phyloP scores from a whole-genome alignment of 1,284 basidiomycete genomes.

The Porodaedalea pini region DNA sequence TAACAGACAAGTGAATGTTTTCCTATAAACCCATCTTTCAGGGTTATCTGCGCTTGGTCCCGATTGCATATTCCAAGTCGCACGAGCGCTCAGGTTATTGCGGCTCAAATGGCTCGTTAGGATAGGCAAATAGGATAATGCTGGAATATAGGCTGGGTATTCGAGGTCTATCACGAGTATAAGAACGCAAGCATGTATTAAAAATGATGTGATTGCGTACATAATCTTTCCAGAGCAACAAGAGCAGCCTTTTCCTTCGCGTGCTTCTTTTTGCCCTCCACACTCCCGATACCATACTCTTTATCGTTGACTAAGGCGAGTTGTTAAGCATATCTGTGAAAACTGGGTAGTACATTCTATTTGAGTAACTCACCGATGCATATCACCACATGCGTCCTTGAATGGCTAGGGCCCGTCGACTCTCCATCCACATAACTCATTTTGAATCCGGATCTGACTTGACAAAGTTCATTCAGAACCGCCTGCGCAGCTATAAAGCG shows the following conservation, averaged over 20 bases:
- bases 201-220: background rate
- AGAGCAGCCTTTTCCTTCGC: conserved; percentile 7
- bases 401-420: background rate
- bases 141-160: background rate
- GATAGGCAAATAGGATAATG: background rate
- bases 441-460: background rate
- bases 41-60: background rate
- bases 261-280: background rate
- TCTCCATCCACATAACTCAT: background rate
- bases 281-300: background rate
- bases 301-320: background rate
- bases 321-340: background rate
- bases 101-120: background rate
- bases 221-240: conserved; percentile 1
- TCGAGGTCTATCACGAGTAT: background rate
- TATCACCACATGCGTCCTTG: background rate
- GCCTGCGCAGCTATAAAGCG: background rate
- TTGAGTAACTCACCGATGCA: background rate
- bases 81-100: background rate
- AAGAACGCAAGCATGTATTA: background rate
- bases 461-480: background rate
- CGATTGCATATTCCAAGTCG: background rate
- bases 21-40: background rate
- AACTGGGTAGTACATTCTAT: too few species aligned
- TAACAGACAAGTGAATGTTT: background rate